These are phyloP conservation scores for Candida mattraensis DNA, from an alignment of 805 yeast genomes.

Conservation along the genomic window DNA sequence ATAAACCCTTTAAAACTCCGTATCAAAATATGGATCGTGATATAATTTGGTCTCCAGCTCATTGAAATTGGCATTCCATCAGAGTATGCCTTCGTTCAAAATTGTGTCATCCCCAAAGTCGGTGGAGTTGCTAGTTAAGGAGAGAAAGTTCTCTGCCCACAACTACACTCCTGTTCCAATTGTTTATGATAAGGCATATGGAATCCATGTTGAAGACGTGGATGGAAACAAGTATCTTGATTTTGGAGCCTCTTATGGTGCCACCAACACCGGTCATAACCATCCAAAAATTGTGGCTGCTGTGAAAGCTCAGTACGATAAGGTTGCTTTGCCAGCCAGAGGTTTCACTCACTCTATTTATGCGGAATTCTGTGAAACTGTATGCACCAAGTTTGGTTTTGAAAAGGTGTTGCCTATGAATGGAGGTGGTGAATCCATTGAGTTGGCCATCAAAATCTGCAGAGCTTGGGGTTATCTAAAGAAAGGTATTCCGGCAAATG, in stretches of 20 bases:
- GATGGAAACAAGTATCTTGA: constrained; percentile 29
- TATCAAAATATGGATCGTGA: too few species aligned
- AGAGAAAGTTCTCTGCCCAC: constrained; percentile 27
- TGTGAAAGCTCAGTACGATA: constrained; percentile 31
- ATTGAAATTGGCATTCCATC: background rate
- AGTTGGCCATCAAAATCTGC: constrained; percentile 40
- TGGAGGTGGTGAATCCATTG: constrained; percentile 38
- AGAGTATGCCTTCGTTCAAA: too few species aligned
- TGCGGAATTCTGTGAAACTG: constrained; percentile 25
- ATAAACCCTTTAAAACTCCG: too few species aligned
- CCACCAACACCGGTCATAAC: constrained; percentile 31
- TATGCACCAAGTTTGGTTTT: constrained; percentile 29
- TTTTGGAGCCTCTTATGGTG: constrained; percentile 30
- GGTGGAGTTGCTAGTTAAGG: constrained; percentile 15
- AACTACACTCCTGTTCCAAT: constrained; percentile 32
- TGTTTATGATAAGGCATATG: constrained; percentile 24
- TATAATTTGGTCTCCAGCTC: too few species aligned
- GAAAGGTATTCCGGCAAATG: constrained; percentile 26
- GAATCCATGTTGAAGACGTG: constrained; percentile 25
- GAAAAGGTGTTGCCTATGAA: constrained; percentile 33
- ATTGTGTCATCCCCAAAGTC: constrained; percentile 21
- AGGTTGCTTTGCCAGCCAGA: constrained; percentile 33
- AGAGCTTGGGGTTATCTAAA: constrained; percentile 33
- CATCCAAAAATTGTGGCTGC: constrained; percentile 33
- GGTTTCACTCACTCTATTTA: constrained; percentile 27